These are phyloP conservation scores for Pyrenophora teres DNA, from an alignment of 2,329 filamentous ascomycete species.

Conservation along the genomic window DNA sequence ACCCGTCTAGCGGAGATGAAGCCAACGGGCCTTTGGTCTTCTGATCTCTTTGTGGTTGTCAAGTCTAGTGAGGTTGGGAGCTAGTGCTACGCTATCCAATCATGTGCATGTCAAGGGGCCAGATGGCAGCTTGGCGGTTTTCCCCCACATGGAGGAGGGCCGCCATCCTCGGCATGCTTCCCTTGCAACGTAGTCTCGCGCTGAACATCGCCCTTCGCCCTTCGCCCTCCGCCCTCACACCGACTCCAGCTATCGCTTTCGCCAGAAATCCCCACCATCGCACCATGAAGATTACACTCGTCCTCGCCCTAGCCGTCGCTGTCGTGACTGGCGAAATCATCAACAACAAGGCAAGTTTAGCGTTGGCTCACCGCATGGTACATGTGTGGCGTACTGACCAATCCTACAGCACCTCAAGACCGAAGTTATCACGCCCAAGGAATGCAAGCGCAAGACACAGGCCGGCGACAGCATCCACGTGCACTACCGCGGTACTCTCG, in stretches of 20 bases:
- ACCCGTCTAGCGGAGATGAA: too few species aligned
- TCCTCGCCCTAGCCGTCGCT: slow-evolving; percentile 57
- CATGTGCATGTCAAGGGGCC: slow-evolving; percentile 8
- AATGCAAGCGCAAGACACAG: slow-evolving; percentile 75
- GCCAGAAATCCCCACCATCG: not conserved
- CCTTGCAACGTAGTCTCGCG: slow-evolving; percentile 15
- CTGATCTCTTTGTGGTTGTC: too few species aligned
- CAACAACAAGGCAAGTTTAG: slow-evolving; percentile 35
- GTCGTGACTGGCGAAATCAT: slow-evolving; percentile 40
- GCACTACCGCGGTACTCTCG: slow-evolving; percentile 81
- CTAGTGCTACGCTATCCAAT: slow-evolving; percentile 6
- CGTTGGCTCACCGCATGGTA: not conserved
- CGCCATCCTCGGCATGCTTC: slow-evolving; percentile 4
- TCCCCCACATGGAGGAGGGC: slow-evolving; percentile 22
- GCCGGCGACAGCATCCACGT: slow-evolving; percentile 78
- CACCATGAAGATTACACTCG: slow-evolving; percentile 53
- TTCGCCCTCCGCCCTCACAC: not conserved
- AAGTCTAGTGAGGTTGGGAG: not conserved
- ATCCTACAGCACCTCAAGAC: slow-evolving; percentile 69
- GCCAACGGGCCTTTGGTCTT: too few species aligned
- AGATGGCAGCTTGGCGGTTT: slow-evolving; percentile 23
- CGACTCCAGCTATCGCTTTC: not conserved
- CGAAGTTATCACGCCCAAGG: slow-evolving; percentile 72
- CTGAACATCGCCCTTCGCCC: not conserved
- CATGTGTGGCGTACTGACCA: slow-evolving; percentile 16